phyloP scores from a whole-genome alignment of 257 asterid genomes.

The Przewalskia tangutica region DNA sequence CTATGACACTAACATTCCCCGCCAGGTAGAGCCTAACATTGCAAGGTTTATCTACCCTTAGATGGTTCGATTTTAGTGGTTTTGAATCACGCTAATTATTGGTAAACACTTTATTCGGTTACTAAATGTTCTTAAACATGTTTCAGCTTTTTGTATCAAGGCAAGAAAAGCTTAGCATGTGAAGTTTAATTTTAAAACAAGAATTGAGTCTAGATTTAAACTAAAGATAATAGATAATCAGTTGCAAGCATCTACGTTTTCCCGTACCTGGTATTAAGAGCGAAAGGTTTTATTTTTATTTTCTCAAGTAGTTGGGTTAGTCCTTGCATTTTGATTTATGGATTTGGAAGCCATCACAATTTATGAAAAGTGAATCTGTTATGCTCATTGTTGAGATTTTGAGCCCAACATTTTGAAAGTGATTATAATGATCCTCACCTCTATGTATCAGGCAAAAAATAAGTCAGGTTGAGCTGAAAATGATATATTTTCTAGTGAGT shows the following conservation, averaged over 20 bases:
- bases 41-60: background rate
- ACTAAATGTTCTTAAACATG: background rate
- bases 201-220: background rate
- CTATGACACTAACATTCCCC: conserved; percentile 80
- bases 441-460: background rate
- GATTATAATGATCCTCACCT: background rate
- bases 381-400: background rate
- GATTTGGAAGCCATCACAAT: background rate
- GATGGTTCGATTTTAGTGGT: background rate
- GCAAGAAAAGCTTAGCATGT: background rate
- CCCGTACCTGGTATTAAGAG: background rate
- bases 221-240: background rate
- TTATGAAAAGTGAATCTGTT: background rate
- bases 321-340: background rate
- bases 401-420: background rate
- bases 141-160: background rate
- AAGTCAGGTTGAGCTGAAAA: background rate
- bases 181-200: background rate
- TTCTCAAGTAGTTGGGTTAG: background rate
- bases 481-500: background rate
- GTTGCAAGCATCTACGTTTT: background rate
- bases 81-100: conserved; percentile 1
- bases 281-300: background rate
- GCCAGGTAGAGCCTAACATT: conserved; percentile 47
- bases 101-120: background rate